A percentile compares a stretch with the other conserved stretches of the same genome.
Conservation (phyloP, 1,139 yeast genomes). For the Hemisphaericaspora lyxosophila region DNA sequence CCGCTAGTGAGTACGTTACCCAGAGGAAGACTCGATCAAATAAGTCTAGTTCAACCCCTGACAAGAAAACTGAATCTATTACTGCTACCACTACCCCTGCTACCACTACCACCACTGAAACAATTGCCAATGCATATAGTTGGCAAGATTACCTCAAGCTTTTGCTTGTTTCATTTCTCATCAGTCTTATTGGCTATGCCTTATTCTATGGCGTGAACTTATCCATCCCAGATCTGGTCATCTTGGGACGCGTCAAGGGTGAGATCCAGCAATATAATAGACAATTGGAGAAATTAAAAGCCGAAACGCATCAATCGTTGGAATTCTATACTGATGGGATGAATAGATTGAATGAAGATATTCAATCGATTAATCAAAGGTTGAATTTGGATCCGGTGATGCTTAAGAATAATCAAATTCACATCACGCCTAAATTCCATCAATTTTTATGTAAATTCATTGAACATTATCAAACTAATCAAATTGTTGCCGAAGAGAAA, state of each 20-base stretch:
- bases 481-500: slow-evolving; percentile 6
- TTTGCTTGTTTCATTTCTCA: not conserved
- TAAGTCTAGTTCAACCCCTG: too few species aligned
- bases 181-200: not conserved
- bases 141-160: too few species aligned
- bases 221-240: not conserved
- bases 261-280: slow-evolving; percentile 1
- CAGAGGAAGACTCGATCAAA: too few species aligned
- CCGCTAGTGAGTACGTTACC: too few species aligned
- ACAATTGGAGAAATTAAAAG: slow-evolving; percentile 2
- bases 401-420: slow-evolving; percentile 35
- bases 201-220: not conserved
- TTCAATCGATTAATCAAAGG: not conserved
- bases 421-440: slow-evolving; percentile 42
- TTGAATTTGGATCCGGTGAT: slow-evolving; percentile 26
- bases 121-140: too few species aligned
- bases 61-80: too few species aligned
- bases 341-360: slow-evolving; percentile 10
- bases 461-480: slow-evolving; percentile 25
- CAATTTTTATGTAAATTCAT: slow-evolving; percentile 36
- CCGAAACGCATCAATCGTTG: slow-evolving; percentile 3
- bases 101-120: too few species aligned
- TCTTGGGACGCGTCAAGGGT: not conserved
- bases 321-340: not conserved
- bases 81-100: too few species aligned